A percentile compares a stretch with the other conserved stretches of the same genome.
Conservation (phyloP, 2,329 filamentous ascomycete species). For the Fusarium algeriense region DNA sequence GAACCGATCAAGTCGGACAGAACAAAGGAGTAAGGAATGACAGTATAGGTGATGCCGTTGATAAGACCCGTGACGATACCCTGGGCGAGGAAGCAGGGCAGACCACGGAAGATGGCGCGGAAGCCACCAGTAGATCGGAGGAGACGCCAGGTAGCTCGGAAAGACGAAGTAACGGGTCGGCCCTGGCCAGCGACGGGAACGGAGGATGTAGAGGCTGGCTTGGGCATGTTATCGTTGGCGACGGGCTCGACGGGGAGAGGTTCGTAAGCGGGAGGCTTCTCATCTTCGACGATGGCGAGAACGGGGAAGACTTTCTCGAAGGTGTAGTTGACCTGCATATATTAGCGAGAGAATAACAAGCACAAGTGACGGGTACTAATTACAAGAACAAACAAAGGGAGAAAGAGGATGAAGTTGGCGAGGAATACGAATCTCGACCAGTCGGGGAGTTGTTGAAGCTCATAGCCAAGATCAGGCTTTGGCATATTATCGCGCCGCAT, state of each 20-base stretch:
- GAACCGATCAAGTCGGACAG: conserved; percentile 59
- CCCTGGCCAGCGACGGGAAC: conserved; percentile 14
- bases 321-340: conserved; percentile 62
- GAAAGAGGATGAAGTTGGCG: conserved; percentile 58
- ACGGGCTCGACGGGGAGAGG: conserved; percentile 64
- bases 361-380: conserved; percentile 20
- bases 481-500: conserved; percentile 52
- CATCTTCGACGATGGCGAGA: conserved; percentile 70
- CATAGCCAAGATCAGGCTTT: conserved; percentile 17
- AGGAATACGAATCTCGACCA: conserved; percentile 58
- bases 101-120: conserved; percentile 76
- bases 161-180: conserved; percentile 60
- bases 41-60: conserved; percentile 58
- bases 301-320: conserved; percentile 64
- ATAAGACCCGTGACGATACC: conserved; percentile 54
- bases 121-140: conserved; percentile 74
- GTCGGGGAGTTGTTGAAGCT: conserved; percentile 18
- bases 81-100: conserved; percentile 63
- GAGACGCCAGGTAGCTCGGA: conserved; percentile 64
- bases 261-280: conserved; percentile 67
- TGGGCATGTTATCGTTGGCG: conserved; percentile 45
- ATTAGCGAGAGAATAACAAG: not conserved
- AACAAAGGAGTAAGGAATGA: conserved; percentile 60
- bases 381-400: conserved; percentile 61
- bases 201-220: conserved; percentile 51